Percentiles rank a stretch among this genome's conserved stretches.
phyloP scores from a whole-genome alignment of 345 rosid species.

The Brassica incana region DNA sequence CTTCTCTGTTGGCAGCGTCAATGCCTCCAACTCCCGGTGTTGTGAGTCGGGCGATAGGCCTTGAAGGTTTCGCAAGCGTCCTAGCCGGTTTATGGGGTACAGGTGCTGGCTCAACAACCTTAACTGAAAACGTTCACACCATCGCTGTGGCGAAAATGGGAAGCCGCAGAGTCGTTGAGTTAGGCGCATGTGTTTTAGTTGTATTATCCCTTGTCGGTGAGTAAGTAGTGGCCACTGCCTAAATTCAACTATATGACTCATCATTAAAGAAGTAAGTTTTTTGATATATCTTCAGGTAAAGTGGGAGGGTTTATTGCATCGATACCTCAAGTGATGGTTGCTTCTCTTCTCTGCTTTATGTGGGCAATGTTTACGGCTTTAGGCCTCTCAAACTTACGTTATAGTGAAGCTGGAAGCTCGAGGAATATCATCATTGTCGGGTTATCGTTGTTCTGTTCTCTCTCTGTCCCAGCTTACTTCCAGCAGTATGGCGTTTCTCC shows the following conservation, averaged over 20 bases:
- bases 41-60: slow-evolving; percentile 91
- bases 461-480: slow-evolving; percentile 90
- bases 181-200: slow-evolving; percentile 76
- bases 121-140: slow-evolving; percentile 97
- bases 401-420: slow-evolving; percentile 99
- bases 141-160: slow-evolving; percentile 99
- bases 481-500: slow-evolving; percentile 90
- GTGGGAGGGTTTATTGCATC: slow-evolving; percentile 97
- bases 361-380: slow-evolving; percentile 96
- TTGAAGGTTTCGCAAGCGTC: slow-evolving; percentile 86
- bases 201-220: slow-evolving; percentile 83
- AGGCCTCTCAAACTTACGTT: slow-evolving; percentile 93
- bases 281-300: slow-evolving; percentile 60
- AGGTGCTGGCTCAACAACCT: slow-evolving; percentile 91
- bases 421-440: slow-evolving; percentile 93
- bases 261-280: not conserved
- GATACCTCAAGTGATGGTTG: slow-evolving; percentile 94
- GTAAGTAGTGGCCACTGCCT: slow-evolving; percentile 51
- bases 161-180: slow-evolving; percentile 89
- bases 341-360: slow-evolving; percentile 96
- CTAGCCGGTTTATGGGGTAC: slow-evolving; percentile 99
- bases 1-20: slow-evolving; percentile 84
- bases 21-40: slow-evolving; percentile 94
- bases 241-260: not conserved
- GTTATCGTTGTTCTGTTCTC: slow-evolving; percentile 76